phyloP scores from a whole-genome alignment of 176 grass and related monocot genomes.

The Otatea glauca region DNA sequence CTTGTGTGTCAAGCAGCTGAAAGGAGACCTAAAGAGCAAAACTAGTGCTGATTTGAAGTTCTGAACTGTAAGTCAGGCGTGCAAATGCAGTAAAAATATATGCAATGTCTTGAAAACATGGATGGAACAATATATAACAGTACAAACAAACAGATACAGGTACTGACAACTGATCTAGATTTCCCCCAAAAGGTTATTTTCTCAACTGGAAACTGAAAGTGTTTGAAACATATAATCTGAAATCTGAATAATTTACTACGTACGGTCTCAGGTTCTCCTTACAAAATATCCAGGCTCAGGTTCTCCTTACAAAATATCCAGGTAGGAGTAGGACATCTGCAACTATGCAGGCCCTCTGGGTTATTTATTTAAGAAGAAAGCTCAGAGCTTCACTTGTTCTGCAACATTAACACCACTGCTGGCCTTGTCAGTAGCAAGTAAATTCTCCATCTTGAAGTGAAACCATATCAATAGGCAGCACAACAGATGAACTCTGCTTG shows the following conservation, averaged over 20 bases:
- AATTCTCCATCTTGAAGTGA: conserved; percentile 51
- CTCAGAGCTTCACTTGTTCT: conserved; percentile 7
- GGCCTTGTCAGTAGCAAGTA: conserved; percentile 56
- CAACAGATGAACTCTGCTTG: conserved; percentile 43
- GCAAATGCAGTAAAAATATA: background rate
- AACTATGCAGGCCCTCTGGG: background rate
- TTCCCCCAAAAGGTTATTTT: background rate
- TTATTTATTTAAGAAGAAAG: background rate
- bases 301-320: background rate
- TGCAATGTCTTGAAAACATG: background rate
- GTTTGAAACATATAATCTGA: background rate
- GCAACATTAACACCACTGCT: conserved; percentile 45
- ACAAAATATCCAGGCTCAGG: background rate
- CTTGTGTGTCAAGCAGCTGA: background rate
- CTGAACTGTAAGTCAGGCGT: background rate
- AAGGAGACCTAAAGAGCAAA: background rate
- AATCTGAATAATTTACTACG: background rate
- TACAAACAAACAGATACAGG: background rate
- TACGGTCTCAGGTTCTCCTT: background rate
- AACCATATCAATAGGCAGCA: conserved; percentile 58
- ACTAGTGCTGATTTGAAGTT: background rate
- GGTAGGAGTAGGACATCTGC: background rate
- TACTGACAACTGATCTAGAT: background rate
- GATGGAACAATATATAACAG: background rate
- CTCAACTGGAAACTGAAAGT: background rate